These are phyloP conservation scores for Venturia asperata DNA, from an alignment of 2,329 filamentous ascomycete genomes.

Conservation along the genomic window DNA sequence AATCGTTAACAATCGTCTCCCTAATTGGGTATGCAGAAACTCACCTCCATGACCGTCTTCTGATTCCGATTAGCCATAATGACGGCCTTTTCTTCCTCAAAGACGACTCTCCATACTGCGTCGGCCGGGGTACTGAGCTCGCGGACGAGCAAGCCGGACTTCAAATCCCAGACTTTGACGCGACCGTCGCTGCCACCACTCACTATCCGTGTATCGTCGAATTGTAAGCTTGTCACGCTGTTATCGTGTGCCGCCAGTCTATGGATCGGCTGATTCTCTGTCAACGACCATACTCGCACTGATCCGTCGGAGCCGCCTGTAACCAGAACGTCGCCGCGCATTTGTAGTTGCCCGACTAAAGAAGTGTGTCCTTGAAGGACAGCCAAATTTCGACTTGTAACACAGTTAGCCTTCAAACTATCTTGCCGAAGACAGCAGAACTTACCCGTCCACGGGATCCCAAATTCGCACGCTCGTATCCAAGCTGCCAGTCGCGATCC, in stretches of 20 bases:
- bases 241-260: conserved; percentile 95
- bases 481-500: conserved; percentile 89
- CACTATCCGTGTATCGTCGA: conserved; percentile 91
- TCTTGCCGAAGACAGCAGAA: conserved; percentile 23
- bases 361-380: conserved; percentile 96
- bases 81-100: conserved; percentile 96
- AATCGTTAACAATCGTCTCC: conserved; percentile 27
- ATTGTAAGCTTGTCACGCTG: conserved; percentile 94
- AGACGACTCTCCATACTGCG: conserved; percentile 94
- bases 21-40: conserved; percentile 26
- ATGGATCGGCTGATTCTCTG: conserved; percentile 86
- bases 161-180: conserved; percentile 96
- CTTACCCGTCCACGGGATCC: conserved; percentile 82
- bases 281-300: conserved; percentile 90
- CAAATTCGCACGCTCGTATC: conserved; percentile 97
- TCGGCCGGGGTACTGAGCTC: conserved; percentile 89
- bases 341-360: conserved; percentile 90
- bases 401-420: conserved; percentile 9
- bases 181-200: conserved; percentile 95
- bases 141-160: conserved; percentile 80
- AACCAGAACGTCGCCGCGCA: conserved; percentile 88
- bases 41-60: conserved; percentile 95
- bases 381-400: conserved; percentile 61
- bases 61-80: conserved; percentile 81
- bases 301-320: conserved; percentile 95